Percentiles rank a stretch among this genome's conserved stretches.
Conservation (phyloP, 805 yeast species). For the Saturnispora besseyi region DNA sequence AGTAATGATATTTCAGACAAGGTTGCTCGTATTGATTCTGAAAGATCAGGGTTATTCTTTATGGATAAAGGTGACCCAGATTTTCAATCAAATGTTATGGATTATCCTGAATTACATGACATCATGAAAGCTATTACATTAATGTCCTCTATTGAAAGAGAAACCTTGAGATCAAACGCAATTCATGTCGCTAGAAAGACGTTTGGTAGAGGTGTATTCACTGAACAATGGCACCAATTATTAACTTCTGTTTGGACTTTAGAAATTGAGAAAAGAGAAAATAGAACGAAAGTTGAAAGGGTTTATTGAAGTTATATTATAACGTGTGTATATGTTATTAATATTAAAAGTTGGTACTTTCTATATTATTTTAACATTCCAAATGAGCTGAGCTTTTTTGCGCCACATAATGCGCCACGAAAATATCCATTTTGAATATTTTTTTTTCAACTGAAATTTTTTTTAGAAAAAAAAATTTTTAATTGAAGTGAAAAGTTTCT, state of each 20-base stretch:
- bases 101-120: conserved; percentile 33
- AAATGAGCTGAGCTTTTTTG: background rate
- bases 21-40: conserved; percentile 7
- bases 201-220: conserved; percentile 22
- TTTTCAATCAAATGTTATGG: conserved; percentile 12
- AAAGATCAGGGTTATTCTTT: conserved; percentile 73
- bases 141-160: conserved; percentile 12
- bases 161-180: conserved; percentile 17
- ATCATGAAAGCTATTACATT: conserved; percentile 32
- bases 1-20: conserved; percentile 17
- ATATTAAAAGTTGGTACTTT: too few relatives aligned
- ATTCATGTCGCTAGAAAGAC: conserved; percentile 19
- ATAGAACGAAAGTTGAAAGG: conserved; percentile 25
- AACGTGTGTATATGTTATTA: too few relatives aligned
- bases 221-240: conserved; percentile 18
- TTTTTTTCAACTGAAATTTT: conserved; percentile 1
- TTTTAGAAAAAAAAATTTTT: background rate
- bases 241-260: conserved; percentile 6
- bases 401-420: background rate
- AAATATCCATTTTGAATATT: background rate
- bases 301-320: conserved; percentile 15
- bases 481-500: background rate
- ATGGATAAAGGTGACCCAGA: conserved; percentile 67
- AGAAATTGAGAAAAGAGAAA: conserved; percentile 17
- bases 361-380: too few relatives aligned